A percentile compares a stretch with the other conserved stretches of the same genome.
These are phyloP conservation scores for Limnanthes douglasii DNA, from an alignment of 345 rosid genomes.

Conservation along the genomic window DNA sequence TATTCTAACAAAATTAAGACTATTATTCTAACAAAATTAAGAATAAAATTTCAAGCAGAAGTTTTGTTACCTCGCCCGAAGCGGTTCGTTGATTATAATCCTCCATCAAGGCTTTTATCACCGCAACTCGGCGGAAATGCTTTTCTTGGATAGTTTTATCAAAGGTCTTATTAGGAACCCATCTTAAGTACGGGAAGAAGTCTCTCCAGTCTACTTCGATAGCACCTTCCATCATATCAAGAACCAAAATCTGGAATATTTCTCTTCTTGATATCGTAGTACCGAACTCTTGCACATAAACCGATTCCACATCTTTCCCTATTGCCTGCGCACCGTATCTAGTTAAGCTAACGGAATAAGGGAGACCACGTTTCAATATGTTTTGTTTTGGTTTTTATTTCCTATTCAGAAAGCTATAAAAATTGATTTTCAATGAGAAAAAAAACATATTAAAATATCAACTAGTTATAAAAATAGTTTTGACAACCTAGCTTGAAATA, in stretches of 20 bases:
- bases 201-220: constrained; percentile 92
- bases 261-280: constrained; percentile 39
- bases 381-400: too few relatives aligned
- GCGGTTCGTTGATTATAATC: constrained; percentile 31
- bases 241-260: constrained; percentile 35
- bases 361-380: too few relatives aligned
- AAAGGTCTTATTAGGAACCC: constrained; percentile 55
- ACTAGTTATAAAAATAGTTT: too few relatives aligned
- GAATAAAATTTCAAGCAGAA: neutral
- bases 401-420: neutral
- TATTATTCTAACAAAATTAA: neutral
- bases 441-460: too few relatives aligned
- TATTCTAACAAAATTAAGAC: neutral
- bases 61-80: constrained; percentile 29
- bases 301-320: constrained; percentile 49
- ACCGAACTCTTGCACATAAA: constrained; percentile 52
- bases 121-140: constrained; percentile 34
- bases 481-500: too few relatives aligned
- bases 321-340: constrained; percentile 46
- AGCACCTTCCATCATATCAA: constrained; percentile 70
- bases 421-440: neutral
- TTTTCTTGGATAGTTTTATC: constrained; percentile 34
- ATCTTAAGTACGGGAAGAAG: constrained; percentile 74
- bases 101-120: constrained; percentile 49
- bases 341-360: too few relatives aligned